Base-by-base conservation (phyloP, 345 rosid genomes). In the Reutealis trisperma region DNA sequence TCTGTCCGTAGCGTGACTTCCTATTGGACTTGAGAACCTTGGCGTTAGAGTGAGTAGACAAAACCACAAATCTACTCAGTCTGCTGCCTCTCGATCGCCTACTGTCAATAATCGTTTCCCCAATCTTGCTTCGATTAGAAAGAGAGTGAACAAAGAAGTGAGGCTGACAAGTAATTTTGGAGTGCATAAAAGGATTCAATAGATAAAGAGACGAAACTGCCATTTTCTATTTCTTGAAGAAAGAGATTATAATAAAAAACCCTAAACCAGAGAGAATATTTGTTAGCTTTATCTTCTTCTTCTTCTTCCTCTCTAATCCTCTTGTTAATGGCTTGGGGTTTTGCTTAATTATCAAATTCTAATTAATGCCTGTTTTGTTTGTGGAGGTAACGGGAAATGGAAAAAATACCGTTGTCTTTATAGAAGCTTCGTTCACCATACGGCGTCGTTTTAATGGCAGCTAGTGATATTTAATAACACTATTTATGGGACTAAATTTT, bases 1-100 rank as follows among this genome's bases (percentile, higher is more conserved):
- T 72, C 67, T 86, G 87, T 9, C 96, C 93, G 72, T 79, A 85
- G 74, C 86, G 81, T 2, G 97, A 88, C 86, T 89, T 93, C 75
- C 85, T 84, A 74, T 92, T 90, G 32, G 87, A 80, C 82, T 96
- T 96, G 80, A 93, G 88, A 79, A 93, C 90, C 85, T 84, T 89
- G 64, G 97, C 89, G 63, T 89, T 91, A 22, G 98, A 92, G 76
- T 93, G 99, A 27, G 90, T 78, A 60, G 90, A 85, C 44, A 78
- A 78, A 16, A 86, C 90, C 83, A 87, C 78, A 54, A 89, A 83
- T 78, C 81, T 75, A 70, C 87, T 76, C 11, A 69, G 64, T 55
- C 71, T 81, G 59, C 79, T 44, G 59, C 79, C 44, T 5, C 22
- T 44, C 6, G 42, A 42, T 44, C 24, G 4, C 24, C 14, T 2